Conservation (phyloP, 2,329 filamentous ascomycete species). For the Hypoxylon sp. region DNA sequence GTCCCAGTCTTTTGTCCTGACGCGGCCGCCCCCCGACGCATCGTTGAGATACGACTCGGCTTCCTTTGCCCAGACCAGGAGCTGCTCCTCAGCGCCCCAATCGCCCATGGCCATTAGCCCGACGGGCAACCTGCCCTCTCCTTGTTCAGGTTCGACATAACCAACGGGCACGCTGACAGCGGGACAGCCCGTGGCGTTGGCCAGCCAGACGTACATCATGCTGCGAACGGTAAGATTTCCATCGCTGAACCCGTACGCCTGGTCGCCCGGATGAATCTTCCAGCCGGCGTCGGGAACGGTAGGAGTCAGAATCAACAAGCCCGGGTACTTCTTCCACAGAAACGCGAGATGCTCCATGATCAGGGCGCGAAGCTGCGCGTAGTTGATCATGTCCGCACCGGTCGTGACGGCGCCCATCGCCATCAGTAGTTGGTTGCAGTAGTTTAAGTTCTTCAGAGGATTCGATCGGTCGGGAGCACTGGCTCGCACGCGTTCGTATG, state of each 20-base stretch:
- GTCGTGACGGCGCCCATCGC: conserved; percentile 72
- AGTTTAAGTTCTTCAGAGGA: conserved; percentile 68
- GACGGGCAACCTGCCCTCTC: conserved; percentile 69
- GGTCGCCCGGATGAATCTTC: conserved; percentile 69
- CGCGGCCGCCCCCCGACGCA: conserved; percentile 60
- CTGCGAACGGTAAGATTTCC: conserved; percentile 77
- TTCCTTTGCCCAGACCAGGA: conserved; percentile 70
- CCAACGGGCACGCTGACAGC: conserved; percentile 80
- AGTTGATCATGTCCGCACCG: conserved; percentile 76
- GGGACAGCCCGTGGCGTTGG: conserved; percentile 84
- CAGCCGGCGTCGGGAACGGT: conserved; percentile 82
- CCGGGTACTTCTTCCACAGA: conserved; percentile 74
- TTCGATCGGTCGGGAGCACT: conserved; percentile 58
- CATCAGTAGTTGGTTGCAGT: conserved; percentile 77
- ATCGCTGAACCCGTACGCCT: conserved; percentile 79
- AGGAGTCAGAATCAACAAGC: conserved; percentile 82
- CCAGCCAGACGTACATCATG: conserved; percentile 89
- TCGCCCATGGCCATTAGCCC: conserved; percentile 73
- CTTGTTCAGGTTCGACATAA: conserved; percentile 70
- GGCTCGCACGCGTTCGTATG: conserved; percentile 61
- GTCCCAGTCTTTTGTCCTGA: conserved; percentile 66
- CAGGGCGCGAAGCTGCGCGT: conserved; percentile 77
- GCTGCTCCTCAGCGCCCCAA: conserved; percentile 74
- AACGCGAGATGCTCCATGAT: conserved; percentile 62
- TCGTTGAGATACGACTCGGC: conserved; percentile 67